These are phyloP conservation scores for Scleroderma bovista DNA, from an alignment of 768 basidiomycete species.

Conservation along the genomic window DNA sequence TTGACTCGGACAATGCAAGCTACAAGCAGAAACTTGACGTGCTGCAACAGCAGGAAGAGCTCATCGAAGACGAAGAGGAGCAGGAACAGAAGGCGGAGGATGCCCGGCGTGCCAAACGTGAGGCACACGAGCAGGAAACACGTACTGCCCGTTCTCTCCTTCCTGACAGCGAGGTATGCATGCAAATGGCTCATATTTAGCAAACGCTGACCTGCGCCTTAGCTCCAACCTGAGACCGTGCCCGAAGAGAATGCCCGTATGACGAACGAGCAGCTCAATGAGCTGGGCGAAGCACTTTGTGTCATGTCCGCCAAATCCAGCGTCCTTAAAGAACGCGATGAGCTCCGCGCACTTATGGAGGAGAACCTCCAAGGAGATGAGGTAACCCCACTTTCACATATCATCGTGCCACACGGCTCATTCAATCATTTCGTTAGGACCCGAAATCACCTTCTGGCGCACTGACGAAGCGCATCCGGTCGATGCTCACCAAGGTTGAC, in stretches of 20 bases:
- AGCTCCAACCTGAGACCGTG: slow-evolving; percentile 58
- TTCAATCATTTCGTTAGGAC: too few species aligned
- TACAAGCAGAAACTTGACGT: slow-evolving; percentile 99
- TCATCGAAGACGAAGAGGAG: slow-evolving; percentile 98
- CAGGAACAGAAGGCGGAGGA: slow-evolving; percentile 95
- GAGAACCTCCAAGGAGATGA: slow-evolving; percentile 89
- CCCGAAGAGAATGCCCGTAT: slow-evolving; percentile 79
- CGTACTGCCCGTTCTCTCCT: slow-evolving; percentile 75
- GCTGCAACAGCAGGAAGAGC: slow-evolving; percentile 95
- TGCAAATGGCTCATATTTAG: neutral
- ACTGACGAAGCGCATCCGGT: slow-evolving; percentile 92
- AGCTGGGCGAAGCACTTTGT: slow-evolving; percentile 86
- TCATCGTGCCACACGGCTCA: too few species aligned
- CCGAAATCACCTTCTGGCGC: slow-evolving; percentile 78
- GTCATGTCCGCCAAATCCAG: slow-evolving; percentile 91
- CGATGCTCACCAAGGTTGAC: slow-evolving; percentile 96
- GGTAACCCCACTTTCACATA: too few species aligned
- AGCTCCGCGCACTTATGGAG: slow-evolving; percentile 86
- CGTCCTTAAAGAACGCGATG: slow-evolving; percentile 93
- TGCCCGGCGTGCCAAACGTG: slow-evolving; percentile 80
- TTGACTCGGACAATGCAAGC: slow-evolving; percentile 87
- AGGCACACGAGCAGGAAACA: slow-evolving; percentile 74
- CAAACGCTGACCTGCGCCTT: neutral
- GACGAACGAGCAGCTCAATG: slow-evolving; percentile 94
- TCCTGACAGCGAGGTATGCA: slow-evolving; percentile 81